Evolutionary conservation across 2,329 filamentous ascomycete genomes (phyloP).

Genomic region (Raffaelea albimanens): DNA sequence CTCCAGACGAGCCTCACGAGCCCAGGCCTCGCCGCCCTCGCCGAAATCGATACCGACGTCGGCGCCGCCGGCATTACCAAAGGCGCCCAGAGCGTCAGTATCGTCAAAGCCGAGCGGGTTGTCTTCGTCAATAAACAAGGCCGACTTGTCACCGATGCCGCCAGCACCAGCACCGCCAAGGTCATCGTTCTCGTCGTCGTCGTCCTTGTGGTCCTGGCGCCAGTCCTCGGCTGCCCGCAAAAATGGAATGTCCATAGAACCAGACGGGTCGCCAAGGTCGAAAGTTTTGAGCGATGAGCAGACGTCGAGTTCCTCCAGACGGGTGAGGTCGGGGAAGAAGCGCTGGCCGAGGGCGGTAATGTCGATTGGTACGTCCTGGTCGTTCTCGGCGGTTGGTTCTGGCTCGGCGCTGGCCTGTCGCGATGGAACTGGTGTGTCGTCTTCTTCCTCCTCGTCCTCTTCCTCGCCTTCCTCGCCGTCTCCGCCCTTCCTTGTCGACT

Average conservation of each 20-base stretch:
- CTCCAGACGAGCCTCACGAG: conserved; percentile 75
- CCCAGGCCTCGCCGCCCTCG: conserved; percentile 94
- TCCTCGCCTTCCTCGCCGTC: conserved; percentile 27
- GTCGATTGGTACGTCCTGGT: conserved; percentile 67
- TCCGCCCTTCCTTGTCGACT: conserved; percentile 13
- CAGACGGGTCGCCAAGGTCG: conserved; percentile 77
- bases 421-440: conserved; percentile 33
- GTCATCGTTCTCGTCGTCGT: conserved; percentile 51
- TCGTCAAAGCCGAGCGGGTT: conserved; percentile 75
- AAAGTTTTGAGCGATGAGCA: conserved; percentile 93
- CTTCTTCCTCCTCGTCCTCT: conserved; percentile 23
- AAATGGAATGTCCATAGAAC: conserved; percentile 82
- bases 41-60: conserved; percentile 59
- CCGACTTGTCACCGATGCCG: conserved; percentile 53
- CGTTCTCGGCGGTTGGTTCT: conserved; percentile 20
- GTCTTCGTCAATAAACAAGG: conserved; percentile 78
- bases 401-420: conserved; percentile 10
- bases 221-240: conserved; percentile 82
- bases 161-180: conserved; percentile 28
- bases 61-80: conserved; percentile 53
- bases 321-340: conserved; percentile 76
- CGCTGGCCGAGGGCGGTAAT: conserved; percentile 62
- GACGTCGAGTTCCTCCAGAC: conserved; percentile 77
- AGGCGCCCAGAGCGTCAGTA: conserved; percentile 65
- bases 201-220: conserved; percentile 39